Percentiles rank a stretch among this genome's conserved stretches.
These are phyloP conservation scores for Russula compacta DNA, from an alignment of 768 basidiomycete species.

Conservation along the genomic window DNA sequence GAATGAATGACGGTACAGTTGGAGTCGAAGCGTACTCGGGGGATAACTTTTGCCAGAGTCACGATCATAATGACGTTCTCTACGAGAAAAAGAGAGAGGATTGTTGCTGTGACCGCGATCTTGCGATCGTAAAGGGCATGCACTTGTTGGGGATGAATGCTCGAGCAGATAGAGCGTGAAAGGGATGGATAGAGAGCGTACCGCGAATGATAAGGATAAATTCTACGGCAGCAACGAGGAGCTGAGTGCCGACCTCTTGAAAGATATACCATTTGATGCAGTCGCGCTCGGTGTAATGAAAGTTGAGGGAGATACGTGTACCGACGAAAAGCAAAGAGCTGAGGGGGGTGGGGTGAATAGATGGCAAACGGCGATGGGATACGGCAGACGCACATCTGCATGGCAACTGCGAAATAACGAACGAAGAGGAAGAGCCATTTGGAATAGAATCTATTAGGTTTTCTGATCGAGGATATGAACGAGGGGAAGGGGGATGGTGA, in stretches of 20 bases:
- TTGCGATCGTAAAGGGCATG: slow-evolving; percentile 18
- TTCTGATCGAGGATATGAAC: slow-evolving; percentile 17
- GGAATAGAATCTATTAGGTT: slow-evolving; percentile 17
- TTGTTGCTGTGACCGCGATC: neutral
- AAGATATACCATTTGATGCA: slow-evolving; percentile 17
- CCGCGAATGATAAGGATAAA: slow-evolving; percentile 23
- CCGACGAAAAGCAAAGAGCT: slow-evolving; percentile 17
- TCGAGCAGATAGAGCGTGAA: neutral
- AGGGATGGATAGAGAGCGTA: slow-evolving; percentile 9
- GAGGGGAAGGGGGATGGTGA: no score
- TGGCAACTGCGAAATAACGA: slow-evolving; percentile 15
- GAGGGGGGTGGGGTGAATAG: neutral
- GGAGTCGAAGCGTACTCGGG: slow-evolving; percentile 3
- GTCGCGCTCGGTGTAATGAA: slow-evolving; percentile 20
- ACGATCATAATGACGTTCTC: slow-evolving; percentile 14
- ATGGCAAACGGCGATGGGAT: neutral
- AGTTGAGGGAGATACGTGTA: neutral
- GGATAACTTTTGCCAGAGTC: slow-evolving; percentile 9
- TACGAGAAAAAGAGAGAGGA: slow-evolving; percentile 2
- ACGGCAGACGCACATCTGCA: slow-evolving; percentile 10
- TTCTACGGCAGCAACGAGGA: slow-evolving; percentile 20
- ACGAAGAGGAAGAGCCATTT: slow-evolving; percentile 26
- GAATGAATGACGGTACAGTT: slow-evolving; percentile 11
- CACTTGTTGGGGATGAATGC: neutral
- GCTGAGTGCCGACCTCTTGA: slow-evolving; percentile 14